Conservation (phyloP, 306 rosid genomes). For the Acacia confusa region DNA sequence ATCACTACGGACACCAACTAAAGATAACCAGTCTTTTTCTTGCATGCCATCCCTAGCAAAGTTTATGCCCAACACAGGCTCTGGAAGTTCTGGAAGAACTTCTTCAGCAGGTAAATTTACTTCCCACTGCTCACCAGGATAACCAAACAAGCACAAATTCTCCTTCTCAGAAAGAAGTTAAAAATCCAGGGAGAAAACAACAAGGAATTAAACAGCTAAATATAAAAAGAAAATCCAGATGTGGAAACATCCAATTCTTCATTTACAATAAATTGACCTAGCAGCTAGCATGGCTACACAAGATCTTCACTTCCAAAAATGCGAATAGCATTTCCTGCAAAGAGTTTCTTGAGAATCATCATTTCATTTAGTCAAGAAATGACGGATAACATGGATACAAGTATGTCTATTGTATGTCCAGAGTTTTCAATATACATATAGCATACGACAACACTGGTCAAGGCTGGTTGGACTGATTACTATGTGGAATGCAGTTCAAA, state of each 20-base stretch:
- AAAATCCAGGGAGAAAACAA: conserved; percentile 20
- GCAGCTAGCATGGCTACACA: conserved; percentile 3
- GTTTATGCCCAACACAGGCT: conserved; percentile 91
- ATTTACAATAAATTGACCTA: conserved; percentile 2
- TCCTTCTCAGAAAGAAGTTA: conserved; percentile 72
- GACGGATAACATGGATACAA: not conserved
- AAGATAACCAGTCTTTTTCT: conserved; percentile 84
- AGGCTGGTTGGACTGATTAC: not conserved
- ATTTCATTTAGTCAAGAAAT: not conserved
- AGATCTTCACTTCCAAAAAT: conserved; percentile 4
- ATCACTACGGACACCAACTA: conserved; percentile 95
- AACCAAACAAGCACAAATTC: conserved; percentile 84
- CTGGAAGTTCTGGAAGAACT: conserved; percentile 95
- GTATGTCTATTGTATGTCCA: no score
- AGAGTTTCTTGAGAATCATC: conserved; percentile 23
- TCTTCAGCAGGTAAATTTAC: conserved; percentile 98
- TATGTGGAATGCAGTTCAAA: not conserved
- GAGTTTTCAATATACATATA: not conserved
- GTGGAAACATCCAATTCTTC: not conserved
- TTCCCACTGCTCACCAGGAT: conserved; percentile 93
- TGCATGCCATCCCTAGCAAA: conserved; percentile 97
- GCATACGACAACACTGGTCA: not conserved
- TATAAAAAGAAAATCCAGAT: conserved; percentile 8
- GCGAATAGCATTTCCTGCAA: not conserved
- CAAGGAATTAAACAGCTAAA: not conserved